Evolutionary conservation across 2,329 filamentous ascomycete species (phyloP).

Genomic region (Xylaria sp.): DNA sequence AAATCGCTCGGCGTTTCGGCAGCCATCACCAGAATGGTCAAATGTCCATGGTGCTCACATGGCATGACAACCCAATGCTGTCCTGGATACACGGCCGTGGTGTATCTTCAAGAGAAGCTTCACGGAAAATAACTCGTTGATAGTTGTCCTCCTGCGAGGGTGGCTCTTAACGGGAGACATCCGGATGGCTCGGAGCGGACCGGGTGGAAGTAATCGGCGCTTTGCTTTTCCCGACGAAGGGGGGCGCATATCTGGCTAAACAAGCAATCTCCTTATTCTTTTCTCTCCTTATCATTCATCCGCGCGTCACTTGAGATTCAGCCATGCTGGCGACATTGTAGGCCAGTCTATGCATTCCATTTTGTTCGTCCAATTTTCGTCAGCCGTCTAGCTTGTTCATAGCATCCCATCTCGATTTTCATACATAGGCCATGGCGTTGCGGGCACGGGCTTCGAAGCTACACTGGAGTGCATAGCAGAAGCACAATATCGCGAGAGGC

Average conservation of each 20-base stretch:
- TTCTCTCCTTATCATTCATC: not conserved
- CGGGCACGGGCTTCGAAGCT: slow-evolving; percentile 6
- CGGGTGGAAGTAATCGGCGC: not conserved
- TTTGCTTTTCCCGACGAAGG: not conserved
- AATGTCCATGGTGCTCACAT: slow-evolving; percentile 68
- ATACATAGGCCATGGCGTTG: slow-evolving; percentile 14
- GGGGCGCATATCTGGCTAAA: not conserved
- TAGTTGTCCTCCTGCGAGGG: not conserved
- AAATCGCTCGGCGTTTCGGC: slow-evolving; percentile 49
- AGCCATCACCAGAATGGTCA: slow-evolving; percentile 55
- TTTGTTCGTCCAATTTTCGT: not conserved
- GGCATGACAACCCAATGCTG: slow-evolving; percentile 65
- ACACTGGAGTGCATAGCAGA: slow-evolving; percentile 9
- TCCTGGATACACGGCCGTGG: slow-evolving; percentile 60
- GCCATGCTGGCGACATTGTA: not conserved
- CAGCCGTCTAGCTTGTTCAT: slow-evolving; percentile 12
- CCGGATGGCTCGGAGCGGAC: not conserved
- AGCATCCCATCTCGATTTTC: slow-evolving; percentile 13
- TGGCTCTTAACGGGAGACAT: not conserved
- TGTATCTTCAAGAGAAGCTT: slow-evolving; percentile 60
- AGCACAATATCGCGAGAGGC: slow-evolving; percentile 1
- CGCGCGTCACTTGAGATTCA: not conserved
- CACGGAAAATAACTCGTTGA: slow-evolving; percentile 35
- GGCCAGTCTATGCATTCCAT: not conserved
- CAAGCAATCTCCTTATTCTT: not conserved